Evolutionary conservation across 2,329 filamentous ascomycete genomes (phyloP).

Genomic region (Xylariaceae sp.): DNA sequence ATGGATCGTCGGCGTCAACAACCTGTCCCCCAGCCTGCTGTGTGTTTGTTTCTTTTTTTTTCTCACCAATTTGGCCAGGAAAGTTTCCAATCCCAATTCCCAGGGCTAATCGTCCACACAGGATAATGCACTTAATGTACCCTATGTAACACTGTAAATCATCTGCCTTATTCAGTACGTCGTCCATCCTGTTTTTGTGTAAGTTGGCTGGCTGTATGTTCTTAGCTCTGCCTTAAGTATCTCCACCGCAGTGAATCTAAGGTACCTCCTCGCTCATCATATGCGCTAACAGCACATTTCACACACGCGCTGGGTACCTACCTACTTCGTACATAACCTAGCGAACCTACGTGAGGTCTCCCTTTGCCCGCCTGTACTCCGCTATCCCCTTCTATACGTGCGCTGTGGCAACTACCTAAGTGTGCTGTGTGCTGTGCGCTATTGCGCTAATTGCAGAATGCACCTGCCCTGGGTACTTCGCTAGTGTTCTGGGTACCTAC

Average conservation of each 20-base stretch:
- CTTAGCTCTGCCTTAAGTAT: conserved; percentile 3
- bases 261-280: neutral
- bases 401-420: neutral
- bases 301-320: too few species aligned
- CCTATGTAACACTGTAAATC: neutral
- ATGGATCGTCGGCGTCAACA: conserved; percentile 13
- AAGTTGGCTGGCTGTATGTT: conserved; percentile 4
- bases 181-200: neutral
- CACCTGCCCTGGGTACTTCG: neutral
- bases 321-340: too few species aligned
- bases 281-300: neutral
- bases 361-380: too few species aligned
- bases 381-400: too few species aligned
- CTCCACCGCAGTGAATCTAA: neutral
- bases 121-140: neutral
- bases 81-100: conserved; percentile 18
- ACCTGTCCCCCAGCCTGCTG: conserved; percentile 11
- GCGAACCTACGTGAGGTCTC: too few species aligned
- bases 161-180: neutral
- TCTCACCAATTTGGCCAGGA: conserved; percentile 6
- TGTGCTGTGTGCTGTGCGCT: too few species aligned
- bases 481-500: conserved; percentile 7
- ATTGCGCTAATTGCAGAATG: neutral
- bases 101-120: conserved; percentile 17
- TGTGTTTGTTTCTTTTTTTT: conserved; percentile 22